Conservation (phyloP, 202 grass and related monocot genomes). For the Dendrocalamus latiflorus region DNA sequence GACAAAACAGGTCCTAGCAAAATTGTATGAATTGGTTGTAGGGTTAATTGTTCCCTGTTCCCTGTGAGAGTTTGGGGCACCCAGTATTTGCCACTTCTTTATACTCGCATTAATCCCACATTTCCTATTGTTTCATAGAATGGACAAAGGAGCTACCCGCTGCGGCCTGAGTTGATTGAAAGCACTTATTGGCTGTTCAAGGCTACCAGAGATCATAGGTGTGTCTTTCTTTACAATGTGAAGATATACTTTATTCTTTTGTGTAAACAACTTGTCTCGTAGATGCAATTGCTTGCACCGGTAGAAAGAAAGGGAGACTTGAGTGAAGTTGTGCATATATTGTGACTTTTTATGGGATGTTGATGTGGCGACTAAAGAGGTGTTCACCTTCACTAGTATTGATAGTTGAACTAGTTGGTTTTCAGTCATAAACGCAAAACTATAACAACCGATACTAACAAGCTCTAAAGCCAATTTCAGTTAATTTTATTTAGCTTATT, state of each 20-base stretch:
- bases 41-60: neutral
- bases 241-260: slow-evolving; percentile 13
- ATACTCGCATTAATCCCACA: neutral
- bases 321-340: neutral
- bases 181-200: slow-evolving; percentile 98
- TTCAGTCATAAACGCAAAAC: neutral
- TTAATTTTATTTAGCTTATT: neutral
- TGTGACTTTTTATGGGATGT: neutral
- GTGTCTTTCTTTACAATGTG: slow-evolving; percentile 46
- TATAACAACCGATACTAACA: neutral
- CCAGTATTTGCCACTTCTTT: neutral
- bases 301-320: neutral
- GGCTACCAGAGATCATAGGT: slow-evolving; percentile 96
- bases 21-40: neutral
- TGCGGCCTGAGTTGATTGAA: slow-evolving; percentile 95
- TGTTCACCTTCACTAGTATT: neutral
- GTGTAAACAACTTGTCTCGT: neutral
- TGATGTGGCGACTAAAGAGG: neutral
- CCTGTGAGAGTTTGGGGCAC: neutral
- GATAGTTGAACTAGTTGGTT: neutral
- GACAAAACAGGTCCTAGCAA: neutral
- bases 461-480: neutral
- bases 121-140: slow-evolving; percentile 46
- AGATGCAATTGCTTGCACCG: neutral
- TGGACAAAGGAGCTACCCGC: slow-evolving; percentile 86